These are phyloP conservation scores for Dichomitus squalens DNA, from an alignment of 1,284 basidiomycete genomes.

Conservation along the genomic window DNA sequence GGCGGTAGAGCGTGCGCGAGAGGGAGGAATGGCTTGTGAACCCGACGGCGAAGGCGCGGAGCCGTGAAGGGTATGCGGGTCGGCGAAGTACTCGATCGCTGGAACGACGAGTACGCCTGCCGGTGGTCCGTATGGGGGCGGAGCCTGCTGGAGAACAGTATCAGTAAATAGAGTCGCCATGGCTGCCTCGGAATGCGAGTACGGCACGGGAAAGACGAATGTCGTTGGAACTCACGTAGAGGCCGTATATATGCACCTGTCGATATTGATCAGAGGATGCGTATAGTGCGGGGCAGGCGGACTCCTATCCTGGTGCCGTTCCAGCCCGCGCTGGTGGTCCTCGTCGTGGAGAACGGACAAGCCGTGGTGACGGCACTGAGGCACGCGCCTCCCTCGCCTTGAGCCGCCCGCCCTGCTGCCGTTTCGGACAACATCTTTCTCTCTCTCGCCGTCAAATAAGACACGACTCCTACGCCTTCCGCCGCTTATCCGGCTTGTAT, in stretches of 20 bases:
- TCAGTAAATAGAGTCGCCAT: neutral
- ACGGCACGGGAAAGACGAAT: neutral
- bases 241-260: constrained; percentile 6
- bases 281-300: too few species aligned
- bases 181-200: neutral
- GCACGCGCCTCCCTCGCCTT: neutral
- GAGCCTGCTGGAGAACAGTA: constrained; percentile 8
- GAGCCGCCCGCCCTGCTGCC: neutral
- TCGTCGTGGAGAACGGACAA: constrained; percentile 12
- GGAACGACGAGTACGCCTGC: constrained; percentile 9
- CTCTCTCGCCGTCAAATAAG: too few species aligned
- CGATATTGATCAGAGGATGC: constrained; percentile 4
- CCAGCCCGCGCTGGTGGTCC: constrained; percentile 5
- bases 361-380: constrained; percentile 8
- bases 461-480: neutral
- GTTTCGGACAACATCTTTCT: neutral
- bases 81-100: neutral
- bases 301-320: neutral
- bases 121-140: constrained; percentile 18
- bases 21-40: neutral
- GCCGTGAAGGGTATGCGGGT: neutral
- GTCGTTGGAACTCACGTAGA: constrained; percentile 3
- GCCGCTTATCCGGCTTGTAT: neutral
- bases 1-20: neutral
- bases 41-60: neutral